Base-by-base conservation (phyloP, 2,329 filamentous ascomycete genomes). In the Akanthomyces uredinophilus region DNA sequence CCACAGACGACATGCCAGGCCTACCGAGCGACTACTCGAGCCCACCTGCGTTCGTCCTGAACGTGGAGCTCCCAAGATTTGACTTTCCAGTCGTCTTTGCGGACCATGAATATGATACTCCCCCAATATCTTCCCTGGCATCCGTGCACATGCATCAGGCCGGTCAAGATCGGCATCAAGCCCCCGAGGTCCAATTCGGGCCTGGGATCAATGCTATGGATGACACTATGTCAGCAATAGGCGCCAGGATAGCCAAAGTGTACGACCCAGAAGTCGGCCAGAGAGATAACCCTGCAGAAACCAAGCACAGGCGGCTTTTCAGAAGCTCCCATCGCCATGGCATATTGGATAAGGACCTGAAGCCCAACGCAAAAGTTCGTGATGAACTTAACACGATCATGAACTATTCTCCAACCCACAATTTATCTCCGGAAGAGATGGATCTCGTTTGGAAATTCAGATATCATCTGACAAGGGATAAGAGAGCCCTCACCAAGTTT, bases 371-470 rank as follows among this genome's bases (percentile, higher is more conserved):
- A 35, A 96, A 96, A 76, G 92, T 96, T 61, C 87, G 95, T 63
- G 95, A 99, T 74, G 93, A 97, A 73, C 80, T 99, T 37, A 96
- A 98, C 71, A 81, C 86, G 50, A 93, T 99, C 67, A 87, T 98
- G 79, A 88, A 90, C 2, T 97, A 97, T 70, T 92, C 94, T 7
- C 95, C 95, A 3, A 96, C 94, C 0, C 92, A 97, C 65, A 85
- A 90, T 53, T 81, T 99, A 27, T 92, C 87, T 1, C 86, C 92
- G 0, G 93, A 97, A 72, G 95, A 99, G 74, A 96, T 96, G 71
- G 95, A 99, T 74, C 82, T 97, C 57, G 87, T 99, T 22, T 99
- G 96, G 96, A 95, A 96, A 69, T 99, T 98, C 77, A 85, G 95
- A 63, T 96, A 98, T 74, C 94, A 97, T 73, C 77, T 99, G 24